phyloP scores from a whole-genome alignment of 805 yeast species.

The Candida succiphila region DNA sequence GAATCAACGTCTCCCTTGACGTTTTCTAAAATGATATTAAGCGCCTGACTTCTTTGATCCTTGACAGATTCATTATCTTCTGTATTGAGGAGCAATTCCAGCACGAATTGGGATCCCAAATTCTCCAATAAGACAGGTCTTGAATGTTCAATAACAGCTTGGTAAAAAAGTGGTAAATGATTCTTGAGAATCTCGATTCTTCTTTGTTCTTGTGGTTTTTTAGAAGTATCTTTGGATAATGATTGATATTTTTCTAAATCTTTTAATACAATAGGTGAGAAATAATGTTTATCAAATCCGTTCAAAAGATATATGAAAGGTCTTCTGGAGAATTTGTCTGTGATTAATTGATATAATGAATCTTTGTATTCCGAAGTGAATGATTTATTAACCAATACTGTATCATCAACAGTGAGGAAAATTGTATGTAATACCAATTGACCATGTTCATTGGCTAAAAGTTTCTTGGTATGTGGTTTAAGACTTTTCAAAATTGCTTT shows the following conservation, averaged over 20 bases:
- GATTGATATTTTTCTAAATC: slow-evolving; percentile 52
- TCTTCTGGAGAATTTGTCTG: slow-evolving; percentile 75
- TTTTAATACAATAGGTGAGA: slow-evolving; percentile 57
- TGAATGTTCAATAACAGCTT: slow-evolving; percentile 40
- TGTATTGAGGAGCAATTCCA: slow-evolving; percentile 57
- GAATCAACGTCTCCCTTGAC: slow-evolving; percentile 59
- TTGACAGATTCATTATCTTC: slow-evolving; percentile 32
- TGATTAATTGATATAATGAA: slow-evolving; percentile 41
- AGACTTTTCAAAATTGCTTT: slow-evolving; percentile 64
- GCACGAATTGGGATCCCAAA: slow-evolving; percentile 74
- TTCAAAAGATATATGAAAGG: slow-evolving; percentile 75
- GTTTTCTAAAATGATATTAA: slow-evolving; percentile 46
- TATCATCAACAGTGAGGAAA: slow-evolving; percentile 87
- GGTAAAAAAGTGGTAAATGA: slow-evolving; percentile 58
- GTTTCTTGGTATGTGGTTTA: slow-evolving; percentile 64
- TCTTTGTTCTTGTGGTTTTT: slow-evolving; percentile 75
- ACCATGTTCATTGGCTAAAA: slow-evolving; percentile 82
- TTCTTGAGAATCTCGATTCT: slow-evolving; percentile 55
- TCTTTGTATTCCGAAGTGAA: slow-evolving; percentile 52
- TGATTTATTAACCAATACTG: slow-evolving; percentile 70
- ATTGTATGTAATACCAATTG: slow-evolving; percentile 69
- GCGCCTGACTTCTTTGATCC: slow-evolving; percentile 30
- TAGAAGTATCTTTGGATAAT: slow-evolving; percentile 60
- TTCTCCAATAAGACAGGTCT: slow-evolving; percentile 50
- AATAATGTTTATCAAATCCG: slow-evolving; percentile 75